phyloP scores from a whole-genome alignment of 352 stramenopile genomes.

The Pythium plurisporium region DNA sequence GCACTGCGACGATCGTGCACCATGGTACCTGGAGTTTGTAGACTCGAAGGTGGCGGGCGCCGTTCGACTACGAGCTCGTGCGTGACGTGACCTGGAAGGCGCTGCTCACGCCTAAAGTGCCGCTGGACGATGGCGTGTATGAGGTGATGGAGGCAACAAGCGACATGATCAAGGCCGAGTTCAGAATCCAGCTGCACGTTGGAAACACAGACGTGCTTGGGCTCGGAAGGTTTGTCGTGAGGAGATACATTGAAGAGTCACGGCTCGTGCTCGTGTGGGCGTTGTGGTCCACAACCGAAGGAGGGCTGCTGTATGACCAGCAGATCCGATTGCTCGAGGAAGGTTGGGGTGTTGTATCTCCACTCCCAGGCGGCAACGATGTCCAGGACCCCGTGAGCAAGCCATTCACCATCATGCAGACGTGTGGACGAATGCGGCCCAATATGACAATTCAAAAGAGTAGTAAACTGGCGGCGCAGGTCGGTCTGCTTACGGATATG shows the following conservation, averaged over 20 bases:
- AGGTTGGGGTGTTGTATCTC: slow-evolving; percentile 2
- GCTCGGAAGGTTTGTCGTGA: background rate
- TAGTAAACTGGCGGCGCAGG: background rate
- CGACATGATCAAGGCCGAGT: slow-evolving; percentile 1
- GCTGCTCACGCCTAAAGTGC: background rate
- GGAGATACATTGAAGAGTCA: background rate
- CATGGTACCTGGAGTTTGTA: slow-evolving; percentile 6
- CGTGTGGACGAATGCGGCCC: background rate
- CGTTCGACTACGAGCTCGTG: background rate
- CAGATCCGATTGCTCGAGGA: background rate
- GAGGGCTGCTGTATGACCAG: background rate
- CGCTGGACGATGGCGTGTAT: slow-evolving; percentile 6
- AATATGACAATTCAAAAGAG: background rate
- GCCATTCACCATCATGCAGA: background rate
- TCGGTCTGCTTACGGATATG: slow-evolving; percentile 9
- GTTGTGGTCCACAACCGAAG: background rate
- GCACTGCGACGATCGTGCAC: no score
- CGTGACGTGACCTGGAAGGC: slow-evolving; percentile 7
- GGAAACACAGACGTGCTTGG: background rate
- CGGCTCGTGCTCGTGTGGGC: slow-evolving; percentile 5
- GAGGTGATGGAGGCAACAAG: background rate
- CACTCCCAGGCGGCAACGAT: no score
- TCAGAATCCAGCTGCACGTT: background rate
- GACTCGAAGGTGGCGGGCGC: background rate
- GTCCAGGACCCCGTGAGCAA: background rate